phyloP scores from a whole-genome alignment of 1,139 yeast species.

The Blastobotrys illinoisensis region DNA sequence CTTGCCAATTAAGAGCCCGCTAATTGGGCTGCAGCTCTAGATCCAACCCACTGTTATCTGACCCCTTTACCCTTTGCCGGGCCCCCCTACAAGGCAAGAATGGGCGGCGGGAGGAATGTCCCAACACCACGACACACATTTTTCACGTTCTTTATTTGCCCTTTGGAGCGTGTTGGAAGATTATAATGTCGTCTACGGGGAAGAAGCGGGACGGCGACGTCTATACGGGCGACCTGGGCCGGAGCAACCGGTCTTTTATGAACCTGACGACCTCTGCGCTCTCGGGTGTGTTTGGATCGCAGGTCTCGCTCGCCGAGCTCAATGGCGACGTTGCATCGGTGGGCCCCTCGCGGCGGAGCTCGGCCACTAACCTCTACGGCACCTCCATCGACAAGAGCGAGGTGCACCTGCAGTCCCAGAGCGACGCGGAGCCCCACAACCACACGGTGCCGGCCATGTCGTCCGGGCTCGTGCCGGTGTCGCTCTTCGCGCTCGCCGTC shows the following conservation, averaged over 20 bases:
- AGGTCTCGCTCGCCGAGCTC: constrained; percentile 34
- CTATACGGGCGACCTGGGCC: background rate
- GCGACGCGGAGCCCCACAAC: background rate
- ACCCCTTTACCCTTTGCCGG: too few species aligned
- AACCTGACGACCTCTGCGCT: constrained; percentile 31
- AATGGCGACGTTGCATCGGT: constrained; percentile 29
- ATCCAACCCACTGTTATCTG: too few species aligned
- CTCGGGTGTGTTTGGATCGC: constrained; percentile 35
- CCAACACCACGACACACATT: background rate
- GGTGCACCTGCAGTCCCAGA: background rate
- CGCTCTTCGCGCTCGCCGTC: constrained; percentile 16
- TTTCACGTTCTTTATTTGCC: background rate
- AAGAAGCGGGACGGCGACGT: constrained; percentile 3
- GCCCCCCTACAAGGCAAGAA: too few species aligned
- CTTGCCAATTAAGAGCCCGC: too few species aligned
- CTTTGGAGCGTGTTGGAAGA: background rate
- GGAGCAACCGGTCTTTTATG: constrained; percentile 17
- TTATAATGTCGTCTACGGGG: background rate
- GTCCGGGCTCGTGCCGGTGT: constrained; percentile 17
- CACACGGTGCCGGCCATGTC: constrained; percentile 1
- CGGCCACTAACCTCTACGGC: background rate
- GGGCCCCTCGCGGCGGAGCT: background rate
- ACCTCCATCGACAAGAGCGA: background rate
- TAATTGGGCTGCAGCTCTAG: too few species aligned
- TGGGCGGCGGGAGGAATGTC: too few species aligned